Conservation (phyloP, 768 basidiomycete species). For the Trametes punicea region DNA sequence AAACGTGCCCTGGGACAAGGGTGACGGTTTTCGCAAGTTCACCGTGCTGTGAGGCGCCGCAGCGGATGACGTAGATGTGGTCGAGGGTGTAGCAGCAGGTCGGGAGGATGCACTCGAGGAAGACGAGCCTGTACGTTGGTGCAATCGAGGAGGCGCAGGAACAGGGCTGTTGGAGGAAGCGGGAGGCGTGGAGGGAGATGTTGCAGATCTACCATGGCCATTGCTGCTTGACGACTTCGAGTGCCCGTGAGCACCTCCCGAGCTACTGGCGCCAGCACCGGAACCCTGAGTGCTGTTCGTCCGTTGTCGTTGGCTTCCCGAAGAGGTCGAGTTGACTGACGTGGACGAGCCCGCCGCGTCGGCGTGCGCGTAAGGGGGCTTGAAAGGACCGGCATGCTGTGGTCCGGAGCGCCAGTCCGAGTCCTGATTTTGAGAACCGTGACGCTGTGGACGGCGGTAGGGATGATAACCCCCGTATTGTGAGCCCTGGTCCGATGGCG, state of each 20-base stretch:
- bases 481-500: slow-evolving; percentile 28
- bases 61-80: slow-evolving; percentile 31
- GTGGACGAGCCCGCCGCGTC: slow-evolving; percentile 79
- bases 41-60: slow-evolving; percentile 28
- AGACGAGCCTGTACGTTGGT: slow-evolving; percentile 50
- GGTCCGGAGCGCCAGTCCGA: slow-evolving; percentile 47
- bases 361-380: slow-evolving; percentile 75
- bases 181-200: slow-evolving; percentile 22
- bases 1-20: slow-evolving; percentile 63
- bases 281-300: slow-evolving; percentile 72
- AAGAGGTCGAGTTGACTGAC: slow-evolving; percentile 66
- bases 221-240: slow-evolving; percentile 21
- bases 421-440: slow-evolving; percentile 30
- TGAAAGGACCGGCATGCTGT: slow-evolving; percentile 41
- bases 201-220: slow-evolving; percentile 19
- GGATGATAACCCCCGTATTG: slow-evolving; percentile 71
- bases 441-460: slow-evolving; percentile 65
- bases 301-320: slow-evolving; percentile 53
- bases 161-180: slow-evolving; percentile 15
- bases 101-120: slow-evolving; percentile 35
- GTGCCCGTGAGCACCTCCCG: slow-evolving; percentile 25
- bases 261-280: slow-evolving; percentile 33
- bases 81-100: slow-evolving; percentile 31
- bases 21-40: slow-evolving; percentile 48
- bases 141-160: slow-evolving; percentile 32